Percentiles rank a stretch among this genome's conserved stretches.
phyloP scores from a whole-genome alignment of 2,329 filamentous ascomycete species.

The Ceratocystis smalleyi region DNA sequence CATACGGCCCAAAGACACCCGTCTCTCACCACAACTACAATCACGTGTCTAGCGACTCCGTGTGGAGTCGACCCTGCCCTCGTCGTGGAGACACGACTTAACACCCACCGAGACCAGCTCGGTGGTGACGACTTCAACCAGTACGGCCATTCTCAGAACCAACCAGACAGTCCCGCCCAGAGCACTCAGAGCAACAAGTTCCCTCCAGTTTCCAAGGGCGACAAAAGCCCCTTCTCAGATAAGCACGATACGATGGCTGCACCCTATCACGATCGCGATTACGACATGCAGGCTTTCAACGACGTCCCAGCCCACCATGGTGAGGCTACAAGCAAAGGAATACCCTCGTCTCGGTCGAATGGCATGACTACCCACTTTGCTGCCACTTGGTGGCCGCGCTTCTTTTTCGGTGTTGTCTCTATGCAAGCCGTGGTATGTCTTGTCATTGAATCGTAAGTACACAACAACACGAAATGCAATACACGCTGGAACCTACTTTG shows the following conservation, averaged over 20 bases:
- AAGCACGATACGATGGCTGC: slow-evolving; percentile 11
- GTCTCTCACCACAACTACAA: neutral
- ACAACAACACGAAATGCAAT: no score
- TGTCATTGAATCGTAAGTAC: slow-evolving; percentile 67
- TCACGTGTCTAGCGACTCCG: slow-evolving; percentile 13
- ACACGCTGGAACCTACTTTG: neutral
- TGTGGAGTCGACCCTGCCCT: slow-evolving; percentile 15
- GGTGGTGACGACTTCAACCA: slow-evolving; percentile 17
- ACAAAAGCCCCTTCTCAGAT: slow-evolving; percentile 11
- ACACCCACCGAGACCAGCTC: slow-evolving; percentile 17
- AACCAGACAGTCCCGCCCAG: slow-evolving; percentile 16
- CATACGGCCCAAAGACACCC: slow-evolving; percentile 1
- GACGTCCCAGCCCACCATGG: slow-evolving; percentile 3
- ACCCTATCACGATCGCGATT: slow-evolving; percentile 10
- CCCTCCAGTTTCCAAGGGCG: slow-evolving; percentile 6
- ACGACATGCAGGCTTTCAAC: slow-evolving; percentile 11
- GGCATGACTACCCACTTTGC: slow-evolving; percentile 48
- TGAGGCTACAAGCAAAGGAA: neutral
- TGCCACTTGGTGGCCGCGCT: slow-evolving; percentile 74
- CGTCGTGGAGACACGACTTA: slow-evolving; percentile 16
- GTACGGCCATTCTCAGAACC: slow-evolving; percentile 15
- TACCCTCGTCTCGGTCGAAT: slow-evolving; percentile 6
- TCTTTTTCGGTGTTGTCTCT: slow-evolving; percentile 59
- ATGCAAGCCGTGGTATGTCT: slow-evolving; percentile 69
- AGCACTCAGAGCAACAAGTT: slow-evolving; percentile 14